Evolutionary conservation across 495 filamentous ascomycete species (phyloP).

Genomic region (Annulohypoxylon bovei): DNA sequence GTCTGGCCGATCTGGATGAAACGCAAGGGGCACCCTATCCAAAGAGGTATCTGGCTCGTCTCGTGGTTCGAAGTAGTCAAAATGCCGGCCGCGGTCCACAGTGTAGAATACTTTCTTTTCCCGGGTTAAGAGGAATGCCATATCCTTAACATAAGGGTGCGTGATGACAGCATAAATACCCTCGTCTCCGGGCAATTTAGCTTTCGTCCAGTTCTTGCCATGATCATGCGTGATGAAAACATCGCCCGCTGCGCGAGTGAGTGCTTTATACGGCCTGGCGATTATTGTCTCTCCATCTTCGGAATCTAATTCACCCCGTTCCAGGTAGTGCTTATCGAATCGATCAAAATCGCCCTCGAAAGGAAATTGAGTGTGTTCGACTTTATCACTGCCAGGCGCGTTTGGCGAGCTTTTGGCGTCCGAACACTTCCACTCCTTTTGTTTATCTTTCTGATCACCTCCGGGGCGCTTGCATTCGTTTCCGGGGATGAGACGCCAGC

Average conservation of each 20-base stretch:
- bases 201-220: conserved; percentile 78
- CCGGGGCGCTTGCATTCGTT: conserved; percentile 77
- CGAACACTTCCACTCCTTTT: conserved; percentile 65
- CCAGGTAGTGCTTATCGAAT: conserved; percentile 81
- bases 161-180: conserved; percentile 74
- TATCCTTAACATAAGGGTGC: conserved; percentile 80
- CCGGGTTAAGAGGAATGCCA: conserved; percentile 83
- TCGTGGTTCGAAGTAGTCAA: conserved; percentile 73
- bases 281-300: conserved; percentile 84
- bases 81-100: conserved; percentile 73
- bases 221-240: conserved; percentile 82
- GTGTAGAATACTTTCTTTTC: conserved; percentile 78
- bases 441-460: conserved; percentile 67
- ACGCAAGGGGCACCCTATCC: conserved; percentile 62
- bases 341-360: conserved; percentile 67
- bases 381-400: conserved; percentile 64
- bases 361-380: conserved; percentile 61
- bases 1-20: conserved; percentile 82
- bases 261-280: conserved; percentile 69
- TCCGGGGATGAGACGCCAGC: conserved; percentile 91
- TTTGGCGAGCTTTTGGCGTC: conserved; percentile 55
- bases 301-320: conserved; percentile 72
- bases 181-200: conserved; percentile 66
- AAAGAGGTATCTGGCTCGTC: conserved; percentile 47
- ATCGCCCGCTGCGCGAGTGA: conserved; percentile 47